Conservation (phyloP, 2,329 filamentous ascomycete species). For the Atkinsonella hypoxylon region DNA sequence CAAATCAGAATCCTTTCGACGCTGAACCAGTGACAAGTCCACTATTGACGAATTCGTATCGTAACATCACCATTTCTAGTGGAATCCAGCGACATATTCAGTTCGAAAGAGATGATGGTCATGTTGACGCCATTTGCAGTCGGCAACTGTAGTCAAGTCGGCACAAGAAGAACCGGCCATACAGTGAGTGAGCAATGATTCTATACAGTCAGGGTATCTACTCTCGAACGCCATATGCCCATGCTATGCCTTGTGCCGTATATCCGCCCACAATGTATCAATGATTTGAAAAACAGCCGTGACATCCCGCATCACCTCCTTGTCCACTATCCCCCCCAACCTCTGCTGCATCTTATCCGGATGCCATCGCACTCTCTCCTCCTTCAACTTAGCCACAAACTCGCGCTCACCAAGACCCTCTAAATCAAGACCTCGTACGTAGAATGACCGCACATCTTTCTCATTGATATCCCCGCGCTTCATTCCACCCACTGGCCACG, state of each 20-base stretch:
- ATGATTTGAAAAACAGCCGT: conserved; percentile 88
- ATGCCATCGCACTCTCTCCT: conserved; percentile 88
- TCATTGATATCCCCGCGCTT: conserved; percentile 40
- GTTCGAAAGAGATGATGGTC: no score
- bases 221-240: neutral
- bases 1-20: no score
- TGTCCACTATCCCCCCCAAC: conserved; percentile 61
- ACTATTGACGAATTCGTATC: no score
- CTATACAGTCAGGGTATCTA: neutral
- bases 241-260: conserved; percentile 18
- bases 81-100: no score
- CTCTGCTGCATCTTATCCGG: conserved; percentile 95
- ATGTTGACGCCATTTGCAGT: no score
- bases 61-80: no score
- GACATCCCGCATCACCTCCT: conserved; percentile 61
- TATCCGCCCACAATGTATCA: conserved; percentile 66
- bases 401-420: conserved; percentile 32
- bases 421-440: conserved; percentile 37
- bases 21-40: no score
- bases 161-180: no score
- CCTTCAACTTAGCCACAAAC: conserved; percentile 50
- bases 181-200: no score
- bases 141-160: no score
- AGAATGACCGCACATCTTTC: conserved; percentile 56
- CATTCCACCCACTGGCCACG: conserved; percentile 65